Evolutionary conservation across 129 eudicot genomes (phyloP), one percentile per base, ranked within the genome.

Genomic region (Pittosporum tobira): DNA sequence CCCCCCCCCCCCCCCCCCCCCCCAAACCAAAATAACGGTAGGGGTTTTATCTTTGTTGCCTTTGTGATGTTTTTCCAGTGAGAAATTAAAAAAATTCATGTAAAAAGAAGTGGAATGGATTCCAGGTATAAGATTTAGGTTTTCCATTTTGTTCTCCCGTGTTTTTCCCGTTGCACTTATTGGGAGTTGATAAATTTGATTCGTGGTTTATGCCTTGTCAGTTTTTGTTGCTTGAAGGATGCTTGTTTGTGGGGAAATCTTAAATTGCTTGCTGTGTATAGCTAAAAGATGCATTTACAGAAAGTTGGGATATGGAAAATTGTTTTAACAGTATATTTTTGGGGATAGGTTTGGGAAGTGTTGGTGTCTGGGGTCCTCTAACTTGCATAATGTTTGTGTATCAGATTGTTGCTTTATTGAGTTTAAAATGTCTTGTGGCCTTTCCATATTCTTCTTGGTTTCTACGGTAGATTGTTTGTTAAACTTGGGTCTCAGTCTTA

Each of bases 41-140:
- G n/a, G n/a, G n/a, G n/a, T n/a, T n/a, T n/a, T n/a, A n/a, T n/a
- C n/a, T n/a, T n/a, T n/a, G n/a, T n/a, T n/a, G n/a, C n/a, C n/a
- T n/a, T n/a, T n/a, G n/a, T n/a, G n/a, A n/a, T n/a, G n/a, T n/a
- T 43, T 16, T 19, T 60, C 34, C 57, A 45, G 54, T 43, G 62
- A 5, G 29, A 42, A 51, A 42, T 65, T 13, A 65, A 12, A 43
- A 30, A 2, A 34, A 12, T 24, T 24, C 31, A 19, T 53, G 31
- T 53, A 21, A 13, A 23, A 49, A 21, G 7, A 12, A 34, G 40
- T 34, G 12, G 40, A 8, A 34, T 6, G 40, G 2, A 34, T 34
- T 34, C 7, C 10, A 6, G 40, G 40, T 6, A 34, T 34, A 1
- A 34, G 40, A 6, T 34, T 6, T 34, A 34, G 40, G 40, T 34